Base-by-base conservation (phyloP, 371 early-diverging fungal genomes). In the Phascolomyces articulosus region DNA sequence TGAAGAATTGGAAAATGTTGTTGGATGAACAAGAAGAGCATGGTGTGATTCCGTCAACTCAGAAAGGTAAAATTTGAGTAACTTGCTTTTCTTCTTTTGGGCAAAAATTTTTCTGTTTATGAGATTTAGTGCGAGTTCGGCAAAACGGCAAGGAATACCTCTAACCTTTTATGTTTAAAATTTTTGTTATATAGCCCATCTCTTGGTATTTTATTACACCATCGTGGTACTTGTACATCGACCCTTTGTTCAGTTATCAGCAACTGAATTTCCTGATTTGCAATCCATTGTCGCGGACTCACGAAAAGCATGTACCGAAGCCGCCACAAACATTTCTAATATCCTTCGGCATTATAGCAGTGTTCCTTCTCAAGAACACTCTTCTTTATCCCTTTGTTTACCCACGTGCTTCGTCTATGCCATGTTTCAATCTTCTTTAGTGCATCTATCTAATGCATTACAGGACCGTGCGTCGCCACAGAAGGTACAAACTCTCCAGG, bases 181-280 rank as follows among this genome's bases (percentile, higher is more conserved):
- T 40, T 55, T 49, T 64, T 11, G 7, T 13, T 73, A 74, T 55
- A 70, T 72, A 66, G 84, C 75, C 23, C 79, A 77, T 38, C 55
- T 86, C 23, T 77, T 76, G 21, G 74, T 88, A 64, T 79, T 73
- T n/a, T 85, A 85, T 53, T 75, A 85, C 54, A 82, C 82, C 15
- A 65, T 80, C 9, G 62, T 85, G 49, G 65, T 87, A 27, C 62
- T 89, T 24, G 64, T 87, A 23, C 87, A 86, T 67, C 69, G 87
- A 29, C 89, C 87, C 0, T 89, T 83, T 64, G 69, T 76, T 13
- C 67, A 74, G 40, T 58, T 73, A 21, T 57, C 74, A 15, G 41
- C 68, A 11, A 44, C 56, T 34, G 67, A 58, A 26, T 73, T 56
- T 27, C 65, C 64, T 41, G 44, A 53, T 26, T 40, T 60, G 40